Conservation (phyloP, 495 filamentous ascomycete genomes). For the Daldinia decipiens region DNA sequence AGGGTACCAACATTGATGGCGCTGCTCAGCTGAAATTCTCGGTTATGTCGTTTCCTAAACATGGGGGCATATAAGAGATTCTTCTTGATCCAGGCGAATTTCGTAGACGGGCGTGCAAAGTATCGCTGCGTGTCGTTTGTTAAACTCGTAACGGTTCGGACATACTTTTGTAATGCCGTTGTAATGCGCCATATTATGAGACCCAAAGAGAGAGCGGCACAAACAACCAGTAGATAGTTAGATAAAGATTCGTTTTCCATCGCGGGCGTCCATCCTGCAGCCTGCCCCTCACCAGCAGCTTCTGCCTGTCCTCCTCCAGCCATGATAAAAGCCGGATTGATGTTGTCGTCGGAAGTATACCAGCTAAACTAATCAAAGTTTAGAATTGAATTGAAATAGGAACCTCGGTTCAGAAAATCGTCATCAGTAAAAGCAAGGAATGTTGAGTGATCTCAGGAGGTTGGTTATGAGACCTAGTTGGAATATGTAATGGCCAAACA, state of each 20-base stretch:
- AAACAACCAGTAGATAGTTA: conserved; percentile 60
- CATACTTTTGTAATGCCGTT: conserved; percentile 70
- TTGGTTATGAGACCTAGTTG: conserved; percentile 17
- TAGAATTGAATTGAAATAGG: conserved; percentile 11
- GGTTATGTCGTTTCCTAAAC: conserved; percentile 84
- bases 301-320: conserved; percentile 14
- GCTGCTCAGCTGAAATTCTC: conserved; percentile 83
- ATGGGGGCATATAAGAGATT: conserved; percentile 85
- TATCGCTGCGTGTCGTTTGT: conserved; percentile 71
- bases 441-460: conserved; percentile 16
- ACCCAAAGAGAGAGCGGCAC: conserved; percentile 54
- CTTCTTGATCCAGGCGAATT: conserved; percentile 79
- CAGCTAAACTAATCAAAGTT: conserved; percentile 19
- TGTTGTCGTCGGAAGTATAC: conserved; percentile 4
- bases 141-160: conserved; percentile 78
- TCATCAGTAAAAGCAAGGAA: conserved; percentile 19
- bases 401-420: conserved; percentile 4
- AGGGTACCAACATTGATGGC: conserved; percentile 91
- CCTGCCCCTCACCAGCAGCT: conserved; percentile 44
- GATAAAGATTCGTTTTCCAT: conserved; percentile 58
- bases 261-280: conserved; percentile 46
- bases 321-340: conserved; percentile 21
- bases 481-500: conserved; percentile 24
- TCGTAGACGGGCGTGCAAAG: conserved; percentile 57
- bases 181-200: conserved; percentile 59